phyloP scores from a whole-genome alignment of 73 alveolate genomes.

The Durusdinium trenchii region DNA sequence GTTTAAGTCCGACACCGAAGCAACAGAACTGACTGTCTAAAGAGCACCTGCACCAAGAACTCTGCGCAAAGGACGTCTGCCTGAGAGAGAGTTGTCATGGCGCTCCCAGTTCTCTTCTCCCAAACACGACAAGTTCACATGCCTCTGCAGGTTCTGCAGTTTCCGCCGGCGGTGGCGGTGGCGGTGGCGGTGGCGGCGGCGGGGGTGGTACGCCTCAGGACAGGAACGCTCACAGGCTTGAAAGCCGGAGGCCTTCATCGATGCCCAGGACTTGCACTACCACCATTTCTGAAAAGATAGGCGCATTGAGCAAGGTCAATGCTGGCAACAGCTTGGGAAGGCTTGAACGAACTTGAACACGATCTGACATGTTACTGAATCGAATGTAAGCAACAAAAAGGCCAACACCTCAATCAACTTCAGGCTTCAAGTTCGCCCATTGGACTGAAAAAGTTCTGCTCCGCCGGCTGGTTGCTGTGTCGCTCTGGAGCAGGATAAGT shows the following conservation, averaged over 20 bases:
- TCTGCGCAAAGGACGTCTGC: slow-evolving; percentile 83
- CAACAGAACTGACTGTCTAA: not conserved
- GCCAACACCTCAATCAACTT: not conserved
- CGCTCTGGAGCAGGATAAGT: not conserved
- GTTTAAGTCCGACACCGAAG: not conserved
- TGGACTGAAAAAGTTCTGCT: not conserved
- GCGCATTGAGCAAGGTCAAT: too few species aligned
- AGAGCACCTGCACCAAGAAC: slow-evolving; percentile 65
- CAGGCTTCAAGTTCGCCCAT: not conserved
- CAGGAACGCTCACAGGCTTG: too few species aligned
- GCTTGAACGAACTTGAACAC: too few species aligned
- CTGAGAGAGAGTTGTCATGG: not conserved
- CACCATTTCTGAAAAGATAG: too few species aligned
- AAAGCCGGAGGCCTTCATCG: too few species aligned
- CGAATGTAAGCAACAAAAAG: too few species aligned
- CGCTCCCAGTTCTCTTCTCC: not conserved
- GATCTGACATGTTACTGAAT: too few species aligned
- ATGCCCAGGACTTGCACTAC: too few species aligned
- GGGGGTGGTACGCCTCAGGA: too few species aligned
- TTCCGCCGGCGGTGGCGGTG: slow-evolving; percentile 45
- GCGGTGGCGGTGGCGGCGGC: slow-evolving; percentile 60
- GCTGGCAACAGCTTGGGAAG: too few species aligned
- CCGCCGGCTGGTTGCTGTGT: not conserved
- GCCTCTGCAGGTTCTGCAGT: slow-evolving; percentile 56
- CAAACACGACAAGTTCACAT: not conserved